Base-by-base conservation (phyloP, 2,329 filamentous ascomycete genomes). In the Dactylonectria estremocensis region DNA sequence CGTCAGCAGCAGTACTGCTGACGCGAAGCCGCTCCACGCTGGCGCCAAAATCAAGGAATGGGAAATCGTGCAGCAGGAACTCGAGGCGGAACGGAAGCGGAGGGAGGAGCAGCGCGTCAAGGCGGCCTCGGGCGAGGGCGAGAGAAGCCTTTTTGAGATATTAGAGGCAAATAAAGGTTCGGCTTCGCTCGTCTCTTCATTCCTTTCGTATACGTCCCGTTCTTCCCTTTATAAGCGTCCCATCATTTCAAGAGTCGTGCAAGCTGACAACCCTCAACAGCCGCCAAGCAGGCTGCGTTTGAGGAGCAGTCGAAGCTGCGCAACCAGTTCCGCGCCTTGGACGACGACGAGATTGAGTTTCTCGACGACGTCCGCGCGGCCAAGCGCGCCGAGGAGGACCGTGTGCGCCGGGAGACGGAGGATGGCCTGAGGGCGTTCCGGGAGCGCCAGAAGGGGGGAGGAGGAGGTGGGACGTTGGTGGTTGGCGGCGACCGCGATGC, bases 81-180 rank as follows among this genome's bases (percentile, higher is more conserved):
- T 95, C 18, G 91, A 92, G 18, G 86, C 86, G 11, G 87, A 90
- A 69, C 85, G 89, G 45, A 82, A 81, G 69, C 82, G 83, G 65
- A 86, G 89, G 66, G 85, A 87, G 33, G 86, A 88, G 62, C 81
- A 85, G 67, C 82, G 84, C 64, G 80, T 82, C 14, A 77, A 79
- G 68, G 80, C 80, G 40, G 83, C 82, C 2, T 78, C 81, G 20
- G 81, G 80, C 53, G 78, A 79, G 37, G 88, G 70, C 5, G 73
- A 91, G 72, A 90, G 87, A 80, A 91, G 87, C 58, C 84, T 96
- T 31, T 96, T 87, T 77, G 93, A 95, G 49, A 86, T 93, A 2
- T 80, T 96, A 58, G 91, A 95, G 81, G 93, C 91, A 49, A 96
- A 96, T 80, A 95, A 95, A 89, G 91, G 91, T 92, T 64, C n/a